These are phyloP conservation scores for Themeda triandra DNA, from an alignment of 176 grass and related monocot genomes.

Conservation along the genomic window DNA sequence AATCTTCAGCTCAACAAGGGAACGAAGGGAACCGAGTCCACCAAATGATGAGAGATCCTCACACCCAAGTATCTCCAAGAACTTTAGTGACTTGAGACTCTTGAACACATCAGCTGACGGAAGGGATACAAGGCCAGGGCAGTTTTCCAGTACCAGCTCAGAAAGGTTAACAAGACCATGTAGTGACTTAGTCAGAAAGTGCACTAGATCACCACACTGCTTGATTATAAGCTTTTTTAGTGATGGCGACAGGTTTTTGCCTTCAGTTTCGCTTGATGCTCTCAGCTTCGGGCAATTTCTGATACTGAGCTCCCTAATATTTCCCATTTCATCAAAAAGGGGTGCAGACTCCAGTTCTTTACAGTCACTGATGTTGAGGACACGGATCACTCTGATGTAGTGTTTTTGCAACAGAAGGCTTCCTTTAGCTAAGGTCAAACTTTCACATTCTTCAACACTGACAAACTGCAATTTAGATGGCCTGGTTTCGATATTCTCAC, in stretches of 20 bases:
- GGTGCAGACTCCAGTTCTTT: conserved; percentile 3
- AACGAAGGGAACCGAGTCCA: neutral
- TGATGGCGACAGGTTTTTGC: neutral
- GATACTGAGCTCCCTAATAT: conserved; percentile 8
- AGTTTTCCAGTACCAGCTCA: neutral
- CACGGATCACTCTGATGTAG: neutral
- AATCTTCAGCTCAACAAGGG: conserved; percentile 12
- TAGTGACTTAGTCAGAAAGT: neutral
- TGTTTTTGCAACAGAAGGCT: conserved; percentile 16
- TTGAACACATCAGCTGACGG: conserved; percentile 23
- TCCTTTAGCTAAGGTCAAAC: conserved; percentile 15
- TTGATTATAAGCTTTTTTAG: neutral
- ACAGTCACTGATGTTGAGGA: neutral
- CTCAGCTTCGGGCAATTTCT: neutral
- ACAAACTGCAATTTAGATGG: neutral
- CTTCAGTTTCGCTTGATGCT: neutral
- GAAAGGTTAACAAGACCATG: conserved; percentile 23
- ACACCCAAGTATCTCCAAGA: neutral
- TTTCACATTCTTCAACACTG: neutral
- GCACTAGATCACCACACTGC: conserved; percentile 21
- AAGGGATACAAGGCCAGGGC: conserved; percentile 2
- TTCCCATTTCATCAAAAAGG: conserved; percentile 9
- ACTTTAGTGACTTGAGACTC: conserved; percentile 18
- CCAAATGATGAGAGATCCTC: conserved; percentile 12
- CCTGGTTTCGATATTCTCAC: neutral